Evolutionary conservation across 177 flowering plant species (phyloP), one percentile per base, ranked within the genome.

Genomic region (Vitis hybrid): DNA sequence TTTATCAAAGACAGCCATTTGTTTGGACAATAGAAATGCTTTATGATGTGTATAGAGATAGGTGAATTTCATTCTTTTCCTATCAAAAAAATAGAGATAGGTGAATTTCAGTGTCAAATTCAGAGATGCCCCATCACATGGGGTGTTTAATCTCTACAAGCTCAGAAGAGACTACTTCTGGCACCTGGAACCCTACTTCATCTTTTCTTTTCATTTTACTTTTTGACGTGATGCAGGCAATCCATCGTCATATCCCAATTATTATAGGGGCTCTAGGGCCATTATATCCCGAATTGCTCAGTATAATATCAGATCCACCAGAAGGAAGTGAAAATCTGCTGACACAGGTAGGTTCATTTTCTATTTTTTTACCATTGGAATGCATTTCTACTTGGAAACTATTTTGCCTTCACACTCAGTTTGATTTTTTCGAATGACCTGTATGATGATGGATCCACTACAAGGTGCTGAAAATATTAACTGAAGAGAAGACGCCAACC

Each of bases 321-420:
- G 79, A 75, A 76, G 99, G 98, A 84, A 88, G 97, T 79, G 98
- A 96, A 84, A 81, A 87, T 83, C 91, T 96, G 73, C 80, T 96
- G 81, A 82, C 82, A 76, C 86, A 87, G 89, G 99, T 95, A 68
- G 54, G 73, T 69, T 41, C 52, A 15, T 59, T 12, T 72, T 49
- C 2, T 50, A 61, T n/a, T 55, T 41, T 21, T 65, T 21, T 5
- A 35, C 7, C 46, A 35, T 1, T 21, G 30, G 10, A 17, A 49
- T 24, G 55, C 61, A 9, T 56, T 55, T 50, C 17, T 50, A 9
- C 15, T 11, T 30, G 10, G n/a, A 21, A 32, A 15, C 27, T 67
- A 17, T 9, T 72, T 67, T 48, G 15, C 65, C 4, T 66, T 61
- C 50, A n/a, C 15, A 57, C 57, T 63, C 41, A 4, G 27, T 66